Base-by-base conservation (phyloP, 2,329 filamentous ascomycete genomes). In the Trichoderma sp. region DNA sequence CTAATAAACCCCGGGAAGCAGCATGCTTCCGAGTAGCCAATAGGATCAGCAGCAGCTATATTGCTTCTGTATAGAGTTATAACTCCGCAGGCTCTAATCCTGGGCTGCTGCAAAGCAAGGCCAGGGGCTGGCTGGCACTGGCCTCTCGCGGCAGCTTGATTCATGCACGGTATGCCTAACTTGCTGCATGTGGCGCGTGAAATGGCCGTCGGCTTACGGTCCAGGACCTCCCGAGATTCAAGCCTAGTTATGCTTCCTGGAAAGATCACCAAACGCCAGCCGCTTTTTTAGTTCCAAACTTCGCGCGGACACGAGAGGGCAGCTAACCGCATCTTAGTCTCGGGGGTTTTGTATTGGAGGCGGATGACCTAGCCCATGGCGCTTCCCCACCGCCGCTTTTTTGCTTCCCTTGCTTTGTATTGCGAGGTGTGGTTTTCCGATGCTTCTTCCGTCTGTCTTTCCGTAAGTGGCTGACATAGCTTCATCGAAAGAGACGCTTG, bases 31-130 rank as follows among this genome's bases (percentile, higher is more conserved):
- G 40, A 67, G 40, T 43, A 16, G 55, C 63, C 63, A 67, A 67
- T 67, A 35, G 31, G 8, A 16, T 37, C n/a, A 10, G 21, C 27
- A n/a, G 10, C 37, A 59, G 31, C 63, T 59, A 21, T 67, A 29
- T 68, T 53, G 55, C 24, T 68, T 60, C 64, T 68, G 40, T 68
- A 68, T 68, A 60, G 40, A 68, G 64, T 68, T 60, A 68, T 43
- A 68, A 14, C 31, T 61, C 65, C 65, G 65, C 65, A 59, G 43
- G 63, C 63, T 59, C 19, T 37, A 52, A 59, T 59, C 55, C 63
- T 37, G n/a, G 13, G 37, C n/a, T n/a, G 37, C 55, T 60, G 56
- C 55, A 60, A 24, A 55, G 33, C 24, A 47, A 37, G 21, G 33
- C 35, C 57, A 68, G 65, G 56, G 53, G 19, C 19, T 35, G 19